phyloP scores from a whole-genome alignment of 2,329 filamentous ascomycete species.

The Eutypella sp. region DNA sequence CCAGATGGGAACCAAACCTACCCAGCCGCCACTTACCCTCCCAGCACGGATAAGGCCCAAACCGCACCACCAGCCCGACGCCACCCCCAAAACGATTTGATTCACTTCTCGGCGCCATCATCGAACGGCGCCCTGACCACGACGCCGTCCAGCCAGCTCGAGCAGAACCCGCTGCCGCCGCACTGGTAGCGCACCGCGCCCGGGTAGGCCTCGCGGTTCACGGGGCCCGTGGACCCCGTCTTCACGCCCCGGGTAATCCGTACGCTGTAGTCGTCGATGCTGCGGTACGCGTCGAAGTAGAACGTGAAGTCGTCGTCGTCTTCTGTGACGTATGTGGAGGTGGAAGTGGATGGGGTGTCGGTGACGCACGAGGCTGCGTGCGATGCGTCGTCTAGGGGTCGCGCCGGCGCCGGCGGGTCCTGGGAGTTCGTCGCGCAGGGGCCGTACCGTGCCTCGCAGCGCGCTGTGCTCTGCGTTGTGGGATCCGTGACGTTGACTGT shows the following conservation, averaged over 20 bases:
- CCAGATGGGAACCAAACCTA: too few relatives aligned
- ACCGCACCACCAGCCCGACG: too few relatives aligned
- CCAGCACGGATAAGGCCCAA: too few relatives aligned
- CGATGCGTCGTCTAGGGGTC: background rate
- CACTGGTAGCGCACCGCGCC: background rate
- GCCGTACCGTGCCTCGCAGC: background rate
- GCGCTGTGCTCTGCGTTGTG: background rate
- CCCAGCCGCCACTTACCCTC: too few relatives aligned
- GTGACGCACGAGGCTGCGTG: background rate
- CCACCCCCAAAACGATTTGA: too few relatives aligned
- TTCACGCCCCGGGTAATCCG: background rate
- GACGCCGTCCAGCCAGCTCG: background rate
- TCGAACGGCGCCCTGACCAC: background rate
- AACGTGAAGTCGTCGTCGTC: background rate
- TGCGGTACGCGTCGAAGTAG: background rate
- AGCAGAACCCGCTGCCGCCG: background rate
- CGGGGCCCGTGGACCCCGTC: background rate
- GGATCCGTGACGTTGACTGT: background rate
- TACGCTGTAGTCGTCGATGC: background rate
- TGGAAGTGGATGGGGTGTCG: too few relatives aligned
- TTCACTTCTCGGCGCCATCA: background rate
- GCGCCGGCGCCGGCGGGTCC: background rate
- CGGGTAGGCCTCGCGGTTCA: background rate
- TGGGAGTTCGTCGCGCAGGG: background rate
- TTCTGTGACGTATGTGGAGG: too few relatives aligned